Percentiles rank a stretch among this genome's conserved stretches.
phyloP scores from a whole-genome alignment of 1,139 yeast species.

The Chernovozyma aurita region DNA sequence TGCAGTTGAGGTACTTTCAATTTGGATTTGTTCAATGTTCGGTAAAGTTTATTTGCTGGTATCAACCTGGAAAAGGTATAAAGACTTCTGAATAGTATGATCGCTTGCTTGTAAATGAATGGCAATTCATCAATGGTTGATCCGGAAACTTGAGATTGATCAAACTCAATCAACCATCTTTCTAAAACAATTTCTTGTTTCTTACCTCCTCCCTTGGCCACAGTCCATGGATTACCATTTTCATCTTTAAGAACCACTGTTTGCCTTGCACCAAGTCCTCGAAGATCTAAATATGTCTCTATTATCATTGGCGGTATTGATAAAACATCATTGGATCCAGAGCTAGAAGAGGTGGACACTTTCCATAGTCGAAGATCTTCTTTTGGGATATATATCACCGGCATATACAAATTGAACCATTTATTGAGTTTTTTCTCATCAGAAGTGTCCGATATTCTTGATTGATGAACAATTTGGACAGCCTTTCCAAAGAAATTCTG shows the following conservation, averaged over 20 bases:
- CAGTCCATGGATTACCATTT: constrained; percentile 38
- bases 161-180: constrained; percentile 86
- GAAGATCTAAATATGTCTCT: constrained; percentile 76
- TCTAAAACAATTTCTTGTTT: constrained; percentile 83
- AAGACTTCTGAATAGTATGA: constrained; percentile 68
- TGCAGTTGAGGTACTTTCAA: constrained; percentile 24
- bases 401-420: constrained; percentile 68
- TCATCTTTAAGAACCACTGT: constrained; percentile 56
- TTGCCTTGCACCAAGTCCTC: constrained; percentile 56
- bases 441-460: constrained; percentile 8
- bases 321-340: constrained; percentile 22
- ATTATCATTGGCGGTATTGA: constrained; percentile 73
- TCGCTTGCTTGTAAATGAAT: constrained; percentile 67
- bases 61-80: constrained; percentile 63
- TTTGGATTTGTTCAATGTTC: constrained; percentile 24
- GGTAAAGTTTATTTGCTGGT: constrained; percentile 63
- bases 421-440: constrained; percentile 32
- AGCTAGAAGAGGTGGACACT: constrained; percentile 14
- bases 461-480: constrained; percentile 48
- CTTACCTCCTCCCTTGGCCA: constrained; percentile 38
- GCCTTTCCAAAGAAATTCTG: constrained; percentile 71
- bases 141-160: constrained; percentile 29
- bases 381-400: constrained; percentile 36
- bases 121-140: constrained; percentile 52
- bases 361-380: constrained; percentile 67